These are phyloP conservation scores for Candida xiaguanensis DNA, from an alignment of 805 yeast genomes.

Conservation along the genomic window DNA sequence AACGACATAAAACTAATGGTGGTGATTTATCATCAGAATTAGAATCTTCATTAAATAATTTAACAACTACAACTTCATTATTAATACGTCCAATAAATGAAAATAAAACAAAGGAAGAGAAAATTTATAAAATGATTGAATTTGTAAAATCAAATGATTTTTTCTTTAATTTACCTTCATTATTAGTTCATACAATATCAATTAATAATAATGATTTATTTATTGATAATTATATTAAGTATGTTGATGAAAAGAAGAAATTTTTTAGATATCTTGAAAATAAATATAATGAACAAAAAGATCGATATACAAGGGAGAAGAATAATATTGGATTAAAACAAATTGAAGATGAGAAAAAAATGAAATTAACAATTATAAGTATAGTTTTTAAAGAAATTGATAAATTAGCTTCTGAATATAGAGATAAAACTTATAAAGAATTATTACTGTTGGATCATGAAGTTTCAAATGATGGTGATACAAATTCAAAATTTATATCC, in stretches of 20 bases:
- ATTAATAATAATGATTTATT: conserved; percentile 32
- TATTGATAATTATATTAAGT: conserved; percentile 31
- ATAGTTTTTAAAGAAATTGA: conserved; percentile 31
- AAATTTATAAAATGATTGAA: conserved; percentile 31
- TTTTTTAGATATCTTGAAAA: conserved; percentile 11
- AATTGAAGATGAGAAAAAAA: conserved; percentile 21
- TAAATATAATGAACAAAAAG: conserved; percentile 7
- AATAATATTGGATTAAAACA: conserved; percentile 12
- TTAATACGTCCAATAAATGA: conserved; percentile 42
- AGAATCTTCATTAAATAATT: conserved; percentile 36
- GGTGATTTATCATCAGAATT: conserved; percentile 25
- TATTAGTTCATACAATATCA: conserved; percentile 23
- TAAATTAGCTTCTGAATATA: conserved; percentile 29
- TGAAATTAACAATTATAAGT: conserved; percentile 25
- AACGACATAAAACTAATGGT: conserved; percentile 11
- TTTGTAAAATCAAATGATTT: conserved; percentile 28
- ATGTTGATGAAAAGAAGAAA: conserved; percentile 21
- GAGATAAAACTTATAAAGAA: conserved; percentile 32
- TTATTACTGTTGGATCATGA: conserved; percentile 38
- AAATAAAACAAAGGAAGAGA: conserved; percentile 31
- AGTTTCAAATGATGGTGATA: conserved; percentile 9
- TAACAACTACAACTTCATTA: conserved; percentile 32
- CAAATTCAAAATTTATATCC: conserved; percentile 28
- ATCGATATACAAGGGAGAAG: conserved; percentile 8
- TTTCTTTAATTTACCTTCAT: conserved; percentile 36